phyloP scores from a whole-genome alignment of 2,329 filamentous ascomycete genomes.

The Penicillium griseofulvum region DNA sequence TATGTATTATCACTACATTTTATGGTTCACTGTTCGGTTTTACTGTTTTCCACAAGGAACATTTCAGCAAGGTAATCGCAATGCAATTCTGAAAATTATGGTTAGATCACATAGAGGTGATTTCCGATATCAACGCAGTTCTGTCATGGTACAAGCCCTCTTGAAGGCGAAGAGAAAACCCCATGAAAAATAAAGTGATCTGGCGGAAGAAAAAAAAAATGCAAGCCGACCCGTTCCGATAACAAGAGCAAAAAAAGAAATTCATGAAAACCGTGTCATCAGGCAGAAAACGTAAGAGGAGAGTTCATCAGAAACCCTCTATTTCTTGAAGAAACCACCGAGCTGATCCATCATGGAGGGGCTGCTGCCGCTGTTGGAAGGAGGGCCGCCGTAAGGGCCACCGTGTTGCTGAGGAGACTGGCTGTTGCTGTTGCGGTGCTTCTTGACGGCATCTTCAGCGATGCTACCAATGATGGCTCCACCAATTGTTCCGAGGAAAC shows the following conservation, averaged over 20 bases:
- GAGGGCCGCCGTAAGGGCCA: conserved; percentile 24
- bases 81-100: conserved; percentile 16
- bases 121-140: conserved; percentile 17
- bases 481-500: conserved; percentile 48
- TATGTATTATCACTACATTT: too few species aligned
- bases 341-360: conserved; percentile 34
- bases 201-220: conserved; percentile 11
- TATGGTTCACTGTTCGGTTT: not conserved
- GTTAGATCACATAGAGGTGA: conserved; percentile 5
- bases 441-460: conserved; percentile 47
- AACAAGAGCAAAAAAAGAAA: conserved; percentile 17
- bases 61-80: not conserved
- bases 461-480: conserved; percentile 49
- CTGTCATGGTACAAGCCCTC: conserved; percentile 14
- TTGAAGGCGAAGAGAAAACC: not conserved
- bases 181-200: conserved; percentile 11
- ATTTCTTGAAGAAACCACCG: conserved; percentile 41
- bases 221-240: conserved; percentile 15
- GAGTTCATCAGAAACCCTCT: conserved; percentile 13
- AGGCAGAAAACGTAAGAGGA: conserved; percentile 8
- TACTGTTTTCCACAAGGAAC: not conserved
- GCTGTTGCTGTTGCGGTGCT: conserved; percentile 39
- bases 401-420: conserved; percentile 25
- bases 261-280: conserved; percentile 23
- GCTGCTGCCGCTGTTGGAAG: conserved; percentile 18